These are phyloP conservation scores for Paramarasmius palmivorus DNA, from an alignment of 1,284 basidiomycete species.

Conservation along the genomic window DNA sequence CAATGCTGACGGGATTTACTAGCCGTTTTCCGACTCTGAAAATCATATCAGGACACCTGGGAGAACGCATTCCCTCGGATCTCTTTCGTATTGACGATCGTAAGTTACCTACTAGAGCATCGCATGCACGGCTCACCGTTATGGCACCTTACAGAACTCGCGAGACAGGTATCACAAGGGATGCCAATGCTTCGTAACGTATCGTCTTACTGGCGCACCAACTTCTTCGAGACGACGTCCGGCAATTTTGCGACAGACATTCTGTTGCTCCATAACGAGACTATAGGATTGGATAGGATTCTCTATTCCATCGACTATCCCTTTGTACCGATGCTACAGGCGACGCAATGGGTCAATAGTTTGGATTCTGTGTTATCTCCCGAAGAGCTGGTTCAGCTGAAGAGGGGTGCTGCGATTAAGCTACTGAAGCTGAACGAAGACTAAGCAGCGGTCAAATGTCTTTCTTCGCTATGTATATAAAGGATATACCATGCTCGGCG, in stretches of 20 bases:
- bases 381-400: slow-evolving; percentile 24
- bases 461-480: no score
- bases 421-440: slow-evolving; percentile 26
- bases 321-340: slow-evolving; percentile 28
- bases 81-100: slow-evolving; percentile 39
- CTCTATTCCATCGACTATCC: slow-evolving; percentile 46
- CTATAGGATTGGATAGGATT: slow-evolving; percentile 42
- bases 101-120: slow-evolving; percentile 18
- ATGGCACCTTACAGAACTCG: slow-evolving; percentile 5
- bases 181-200: slow-evolving; percentile 42
- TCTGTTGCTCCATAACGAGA: slow-evolving; percentile 36
- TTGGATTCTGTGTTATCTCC: slow-evolving; percentile 20
- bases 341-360: slow-evolving; percentile 30
- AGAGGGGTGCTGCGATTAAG: slow-evolving; percentile 27
- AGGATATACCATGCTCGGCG: no score
- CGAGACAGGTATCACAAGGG: slow-evolving; percentile 22
- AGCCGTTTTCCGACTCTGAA: slow-evolving; percentile 42
- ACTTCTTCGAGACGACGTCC: slow-evolving; percentile 43
- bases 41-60: slow-evolving; percentile 43
- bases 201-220: slow-evolving; percentile 39
- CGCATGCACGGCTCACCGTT: background rate
- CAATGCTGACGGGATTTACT: background rate
- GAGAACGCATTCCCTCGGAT: slow-evolving; percentile 46
- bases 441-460: no score
- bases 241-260: slow-evolving; percentile 43